Base-by-base conservation (phyloP, 495 filamentous ascomycete genomes). In the Neurospora discreta region DNA sequence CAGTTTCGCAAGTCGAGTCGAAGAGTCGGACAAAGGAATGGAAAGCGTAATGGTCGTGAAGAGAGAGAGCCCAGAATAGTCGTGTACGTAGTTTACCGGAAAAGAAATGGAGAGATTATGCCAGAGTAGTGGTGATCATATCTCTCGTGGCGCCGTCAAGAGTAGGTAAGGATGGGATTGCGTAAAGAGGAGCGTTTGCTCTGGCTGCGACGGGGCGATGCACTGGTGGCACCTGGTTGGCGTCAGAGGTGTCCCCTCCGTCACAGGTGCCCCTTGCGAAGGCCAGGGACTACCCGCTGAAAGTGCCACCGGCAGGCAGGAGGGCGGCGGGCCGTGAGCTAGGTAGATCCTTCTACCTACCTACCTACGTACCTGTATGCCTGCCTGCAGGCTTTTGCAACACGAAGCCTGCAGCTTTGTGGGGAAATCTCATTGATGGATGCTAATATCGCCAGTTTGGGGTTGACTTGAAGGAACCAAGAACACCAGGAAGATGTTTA, bases 1-100 rank as follows among this genome's bases (percentile, higher is more conserved):
- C 15, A 33, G 7, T 33, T 65, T 65, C 52, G 52, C 52, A 65
- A 65, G 52, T 65, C 15, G 52, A 65, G 52, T 65, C 15, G 52
- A 65, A 65, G 26, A 65, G 26, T 65, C 30, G 43, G 43, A 73
- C 68, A 76, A 76, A 74, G 39, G 70, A 76, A 70, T 42, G 70
- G 65, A 71, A 39, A 52, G 71, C 76, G 76, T 77, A 76, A 76
- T 75, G 73, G 76, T 73, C 76, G 76, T 77, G 23, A 77, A 67
- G 71, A 67, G 69, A 69, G 15, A 75, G 26, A 65, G 15, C 52
- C 52, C 52, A 70, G 69, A 70, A 60, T 73, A 72, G 76, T 73
- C 42, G 13, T 16, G n/a, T n/a, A n/a, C n/a, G n/a, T n/a, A 30
- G 33, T 65, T 13, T 33, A 65, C 52, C 30, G 26, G 40, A 71